Evolutionary conservation across 2,329 filamentous ascomycete species (phyloP).

Genomic region (Helotiales sp.): DNA sequence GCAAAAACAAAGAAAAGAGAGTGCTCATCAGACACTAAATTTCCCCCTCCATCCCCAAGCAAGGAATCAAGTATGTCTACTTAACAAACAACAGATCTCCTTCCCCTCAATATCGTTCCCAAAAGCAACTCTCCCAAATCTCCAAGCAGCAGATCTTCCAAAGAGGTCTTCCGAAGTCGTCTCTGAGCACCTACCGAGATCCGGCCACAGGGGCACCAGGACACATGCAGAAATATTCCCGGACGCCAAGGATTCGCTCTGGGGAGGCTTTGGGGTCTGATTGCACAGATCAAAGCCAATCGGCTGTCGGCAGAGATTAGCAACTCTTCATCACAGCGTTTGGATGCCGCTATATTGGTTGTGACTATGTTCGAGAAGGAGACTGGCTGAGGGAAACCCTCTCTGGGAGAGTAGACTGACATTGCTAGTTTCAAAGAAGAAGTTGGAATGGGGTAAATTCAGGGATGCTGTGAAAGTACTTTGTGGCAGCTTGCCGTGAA

Average conservation of each 20-base stretch:
- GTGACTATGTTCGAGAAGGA: neutral
- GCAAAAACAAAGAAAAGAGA: too few relatives aligned
- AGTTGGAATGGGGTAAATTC: too few relatives aligned
- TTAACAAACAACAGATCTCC: too few relatives aligned
- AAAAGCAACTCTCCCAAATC: neutral
- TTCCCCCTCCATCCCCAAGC: too few relatives aligned
- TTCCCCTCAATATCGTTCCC: too few relatives aligned
- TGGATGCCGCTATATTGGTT: neutral
- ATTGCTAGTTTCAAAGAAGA: neutral
- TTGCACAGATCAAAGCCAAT: conserved; percentile 11
- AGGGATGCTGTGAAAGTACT: too few relatives aligned
- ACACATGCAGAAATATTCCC: conserved; percentile 3
- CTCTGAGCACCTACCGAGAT: neutral
- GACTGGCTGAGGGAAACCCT: neutral
- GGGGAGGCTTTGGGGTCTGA: conserved; percentile 3
- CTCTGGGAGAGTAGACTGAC: neutral
- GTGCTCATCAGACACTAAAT: too few relatives aligned
- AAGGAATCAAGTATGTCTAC: too few relatives aligned
- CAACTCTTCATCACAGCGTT: neutral
- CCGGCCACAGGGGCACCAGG: neutral
- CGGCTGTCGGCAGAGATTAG: neutral
- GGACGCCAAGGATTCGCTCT: neutral
- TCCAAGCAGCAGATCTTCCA: neutral
- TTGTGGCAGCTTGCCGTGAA: neutral
- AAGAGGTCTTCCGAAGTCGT: neutral